Evolutionary conservation across 306 rosid genomes (phyloP).

Genomic region (Trifolium subterraneum): DNA sequence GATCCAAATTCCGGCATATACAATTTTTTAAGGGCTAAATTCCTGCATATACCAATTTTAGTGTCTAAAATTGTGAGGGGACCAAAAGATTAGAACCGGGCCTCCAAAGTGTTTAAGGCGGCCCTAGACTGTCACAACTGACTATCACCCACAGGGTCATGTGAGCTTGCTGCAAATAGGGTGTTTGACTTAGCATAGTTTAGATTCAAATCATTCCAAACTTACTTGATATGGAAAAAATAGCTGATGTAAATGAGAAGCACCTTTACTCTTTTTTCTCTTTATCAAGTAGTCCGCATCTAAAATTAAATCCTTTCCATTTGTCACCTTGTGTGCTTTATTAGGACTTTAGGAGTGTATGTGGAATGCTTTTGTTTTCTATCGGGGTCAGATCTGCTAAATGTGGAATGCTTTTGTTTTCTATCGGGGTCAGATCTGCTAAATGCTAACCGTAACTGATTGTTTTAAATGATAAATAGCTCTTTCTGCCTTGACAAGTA

Average conservation of each 20-base stretch:
- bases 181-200: conserved; percentile 17
- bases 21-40: too few relatives aligned
- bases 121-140: background rate
- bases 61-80: too few relatives aligned
- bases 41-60: too few relatives aligned
- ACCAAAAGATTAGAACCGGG: too few relatives aligned
- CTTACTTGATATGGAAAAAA: conserved; percentile 16
- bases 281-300: background rate
- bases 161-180: conserved; percentile 12
- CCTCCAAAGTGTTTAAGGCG: too few relatives aligned
- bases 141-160: background rate
- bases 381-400: conserved; percentile 1
- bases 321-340: background rate
- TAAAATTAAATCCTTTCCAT: background rate
- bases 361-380: background rate
- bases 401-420: conserved; percentile 4
- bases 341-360: background rate
- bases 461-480: conserved; percentile 32
- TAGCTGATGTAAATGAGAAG: background rate
- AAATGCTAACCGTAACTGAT: conserved; percentile 1
- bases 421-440: conserved; percentile 1
- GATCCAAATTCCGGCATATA: too few relatives aligned
- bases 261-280: background rate
- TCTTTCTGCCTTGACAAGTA: conserved; percentile 22
- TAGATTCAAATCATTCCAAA: conserved; percentile 4